A percentile compares a stretch with the other conserved stretches of the same genome.
phyloP scores from a whole-genome alignment of 352 stramenopile genomes.

The Pythium volutum region DNA sequence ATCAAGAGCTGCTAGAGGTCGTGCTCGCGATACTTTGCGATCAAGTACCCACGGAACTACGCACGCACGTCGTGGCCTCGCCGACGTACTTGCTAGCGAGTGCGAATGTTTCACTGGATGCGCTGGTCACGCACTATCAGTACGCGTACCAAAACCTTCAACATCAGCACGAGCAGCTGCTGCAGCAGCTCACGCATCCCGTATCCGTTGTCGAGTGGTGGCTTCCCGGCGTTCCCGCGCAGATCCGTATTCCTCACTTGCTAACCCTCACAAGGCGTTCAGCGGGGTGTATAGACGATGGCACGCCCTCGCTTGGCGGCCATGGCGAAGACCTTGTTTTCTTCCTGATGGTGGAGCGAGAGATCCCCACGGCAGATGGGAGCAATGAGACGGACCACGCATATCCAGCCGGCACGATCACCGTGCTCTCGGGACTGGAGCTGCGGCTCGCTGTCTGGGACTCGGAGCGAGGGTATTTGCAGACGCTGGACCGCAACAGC shows the following conservation, averaged over 20 bases:
- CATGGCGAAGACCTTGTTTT: not conserved
- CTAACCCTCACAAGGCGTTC: conserved; percentile 1
- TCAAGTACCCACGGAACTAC: conserved; percentile 3
- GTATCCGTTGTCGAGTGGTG: conserved; percentile 11
- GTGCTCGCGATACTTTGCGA: conserved; percentile 18
- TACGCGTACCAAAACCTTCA: conserved; percentile 5
- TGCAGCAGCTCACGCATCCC: not conserved
- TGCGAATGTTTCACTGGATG: conserved; percentile 9
- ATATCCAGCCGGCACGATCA: conserved; percentile 15
- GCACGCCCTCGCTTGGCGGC: not conserved
- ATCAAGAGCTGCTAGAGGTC: not conserved
- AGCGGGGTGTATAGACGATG: not conserved
- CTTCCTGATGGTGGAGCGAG: conserved; percentile 1
- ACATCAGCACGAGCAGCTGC: not conserved
- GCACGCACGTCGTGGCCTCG: not conserved
- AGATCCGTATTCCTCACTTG: conserved; percentile 8
- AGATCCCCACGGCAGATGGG: not conserved
- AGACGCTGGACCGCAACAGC: conserved; percentile 17
- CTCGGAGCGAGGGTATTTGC: conserved; percentile 19
- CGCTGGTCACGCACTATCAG: conserved; percentile 12
- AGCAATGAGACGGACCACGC: not conserved
- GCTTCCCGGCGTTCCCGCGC: conserved; percentile 10
- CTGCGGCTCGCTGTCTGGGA: conserved; percentile 35
- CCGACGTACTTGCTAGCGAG: conserved; percentile 12
- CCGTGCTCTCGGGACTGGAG: conserved; percentile 32